Conservation (phyloP, 2,329 filamentous ascomycete genomes). For the Rhynchosporium secalis region DNA sequence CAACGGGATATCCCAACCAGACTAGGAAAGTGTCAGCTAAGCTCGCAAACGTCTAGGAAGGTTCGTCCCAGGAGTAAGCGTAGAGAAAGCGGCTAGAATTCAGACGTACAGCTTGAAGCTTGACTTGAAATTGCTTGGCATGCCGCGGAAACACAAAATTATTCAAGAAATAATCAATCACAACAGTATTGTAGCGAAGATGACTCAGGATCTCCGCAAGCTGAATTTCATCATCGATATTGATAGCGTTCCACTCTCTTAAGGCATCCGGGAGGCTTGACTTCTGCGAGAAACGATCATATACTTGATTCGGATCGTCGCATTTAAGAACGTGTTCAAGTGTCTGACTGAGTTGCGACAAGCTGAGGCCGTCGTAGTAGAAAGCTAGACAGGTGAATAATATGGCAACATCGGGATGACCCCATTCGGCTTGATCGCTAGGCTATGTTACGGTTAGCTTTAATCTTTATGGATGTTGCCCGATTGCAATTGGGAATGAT, state of each 20-base stretch:
- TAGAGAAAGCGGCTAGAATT: background rate
- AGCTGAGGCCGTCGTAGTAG: conserved; percentile 61
- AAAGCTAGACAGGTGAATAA: conserved; percentile 65
- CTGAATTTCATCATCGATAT: conserved; percentile 56
- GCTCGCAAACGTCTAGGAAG: background rate
- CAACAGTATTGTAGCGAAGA: conserved; percentile 50
- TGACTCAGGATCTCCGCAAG: conserved; percentile 51
- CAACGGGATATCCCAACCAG: conserved; percentile 66
- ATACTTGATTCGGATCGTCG: conserved; percentile 55
- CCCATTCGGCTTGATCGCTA: conserved; percentile 55
- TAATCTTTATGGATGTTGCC: background rate
- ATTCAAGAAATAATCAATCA: conserved; percentile 62
- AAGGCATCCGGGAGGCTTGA: conserved; percentile 49
- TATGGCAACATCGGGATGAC: conserved; percentile 67
- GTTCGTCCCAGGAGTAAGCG: background rate
- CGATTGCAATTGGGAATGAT: background rate
- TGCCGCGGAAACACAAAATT: conserved; percentile 65
- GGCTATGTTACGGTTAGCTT: background rate
- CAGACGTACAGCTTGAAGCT: conserved; percentile 51
- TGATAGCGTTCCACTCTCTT: conserved; percentile 56
- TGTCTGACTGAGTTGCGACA: conserved; percentile 49
- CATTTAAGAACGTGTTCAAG: conserved; percentile 54
- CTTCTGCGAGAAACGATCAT: conserved; percentile 50
- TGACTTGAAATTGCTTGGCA: conserved; percentile 63
- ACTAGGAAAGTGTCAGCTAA: conserved; percentile 37